A percentile compares a stretch with the other conserved stretches of the same genome.
phyloP scores from a whole-genome alignment of 2,329 filamentous ascomycete genomes.

The Fusarium burgessii region DNA sequence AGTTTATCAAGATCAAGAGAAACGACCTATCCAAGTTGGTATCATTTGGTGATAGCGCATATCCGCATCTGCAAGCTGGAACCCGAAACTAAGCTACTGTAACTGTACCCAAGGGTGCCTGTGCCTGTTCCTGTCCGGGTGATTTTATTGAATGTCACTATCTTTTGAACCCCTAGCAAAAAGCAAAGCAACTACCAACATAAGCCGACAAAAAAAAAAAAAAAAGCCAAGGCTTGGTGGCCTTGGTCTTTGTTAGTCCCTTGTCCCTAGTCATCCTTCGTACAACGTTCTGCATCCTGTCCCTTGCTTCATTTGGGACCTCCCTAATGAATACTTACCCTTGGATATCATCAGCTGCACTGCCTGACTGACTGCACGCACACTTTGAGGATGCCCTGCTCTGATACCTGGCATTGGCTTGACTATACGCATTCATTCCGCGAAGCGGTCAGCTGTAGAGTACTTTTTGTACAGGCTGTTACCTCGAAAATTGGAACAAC shows the following conservation, averaged over 20 bases:
- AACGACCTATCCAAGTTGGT: not conserved
- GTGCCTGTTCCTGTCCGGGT: slow-evolving; percentile 12
- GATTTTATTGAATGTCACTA: slow-evolving; percentile 11
- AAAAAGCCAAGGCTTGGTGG: slow-evolving; percentile 13
- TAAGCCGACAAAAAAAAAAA: slow-evolving; percentile 3
- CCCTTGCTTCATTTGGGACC: slow-evolving; percentile 36
- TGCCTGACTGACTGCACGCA: not conserved
- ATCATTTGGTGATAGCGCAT: not conserved
- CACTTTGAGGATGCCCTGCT: slow-evolving; percentile 1
- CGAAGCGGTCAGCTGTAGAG: slow-evolving; percentile 32
- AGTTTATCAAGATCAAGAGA: not conserved
- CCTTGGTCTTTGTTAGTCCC: slow-evolving; percentile 31
- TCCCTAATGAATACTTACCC: slow-evolving; percentile 3
- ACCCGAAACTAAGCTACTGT: not conserved
- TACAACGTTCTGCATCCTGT: slow-evolving; percentile 34
- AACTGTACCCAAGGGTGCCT: not conserved
- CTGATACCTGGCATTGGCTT: slow-evolving; percentile 24
- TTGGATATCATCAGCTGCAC: slow-evolving; percentile 26
- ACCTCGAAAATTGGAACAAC: slow-evolving; percentile 37
- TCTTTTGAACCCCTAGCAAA: slow-evolving; percentile 13
- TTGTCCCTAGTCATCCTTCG: slow-evolving; percentile 32
- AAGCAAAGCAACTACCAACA: not conserved
- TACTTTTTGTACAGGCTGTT: slow-evolving; percentile 6
- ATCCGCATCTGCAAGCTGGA: not conserved
- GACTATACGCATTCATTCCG: slow-evolving; percentile 3